Evolutionary conservation across 106 monocot genomes (phyloP), one percentile per base, ranked within the genome.

Genomic region (Dioscorea zingiberensis): DNA sequence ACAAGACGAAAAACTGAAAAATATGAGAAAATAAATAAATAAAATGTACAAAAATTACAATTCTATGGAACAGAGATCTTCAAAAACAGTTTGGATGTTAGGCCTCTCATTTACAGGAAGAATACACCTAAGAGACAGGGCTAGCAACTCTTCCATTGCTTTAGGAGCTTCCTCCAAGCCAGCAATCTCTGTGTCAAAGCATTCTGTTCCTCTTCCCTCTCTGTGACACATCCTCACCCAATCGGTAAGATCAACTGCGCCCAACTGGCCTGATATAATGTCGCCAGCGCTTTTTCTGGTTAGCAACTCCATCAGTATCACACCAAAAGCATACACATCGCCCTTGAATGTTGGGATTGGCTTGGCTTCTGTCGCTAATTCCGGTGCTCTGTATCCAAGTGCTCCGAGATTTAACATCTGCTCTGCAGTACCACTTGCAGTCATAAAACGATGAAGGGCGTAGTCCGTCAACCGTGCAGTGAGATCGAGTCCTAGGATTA

Each of bases 251-350:
- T 93, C 93, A 17, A 93, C 85, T 1, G 88, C 88, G n/a, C 93
- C 88, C 2, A 81, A 74, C 66, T 85, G 88, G 55, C 93, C 93
- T 4, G 93, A 88, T 22, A 93, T 88, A 21, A 93, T 88, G 68
- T 93, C 93, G 7, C 88, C 93, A n/a, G 93, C 93, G 60, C 93
- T 83, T 66, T 72, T 88, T 47, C 85, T 59, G n/a, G 93, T 93
- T 57, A 93, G 59, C 59, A 93, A 56, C 62, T 93, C 93, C 85
- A 93, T 80, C 27, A 93, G 7, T 38, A 93, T 83, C 46, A 93
- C 83, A 1, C 93, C 93, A 44, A 93, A 85, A 3, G 93, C 66
- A 47, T 86, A 93, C 4, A 93, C 86, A 57, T 93, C 93, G 45
- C 78, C 80, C 57, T 93, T 93, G 63, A 77, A 86, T 32, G 88